Percentiles rank a stretch among this genome's conserved stretches.
These are phyloP conservation scores for Aspergillus biplanus DNA, from an alignment of 495 filamentous ascomycete genomes.

Conservation along the genomic window DNA sequence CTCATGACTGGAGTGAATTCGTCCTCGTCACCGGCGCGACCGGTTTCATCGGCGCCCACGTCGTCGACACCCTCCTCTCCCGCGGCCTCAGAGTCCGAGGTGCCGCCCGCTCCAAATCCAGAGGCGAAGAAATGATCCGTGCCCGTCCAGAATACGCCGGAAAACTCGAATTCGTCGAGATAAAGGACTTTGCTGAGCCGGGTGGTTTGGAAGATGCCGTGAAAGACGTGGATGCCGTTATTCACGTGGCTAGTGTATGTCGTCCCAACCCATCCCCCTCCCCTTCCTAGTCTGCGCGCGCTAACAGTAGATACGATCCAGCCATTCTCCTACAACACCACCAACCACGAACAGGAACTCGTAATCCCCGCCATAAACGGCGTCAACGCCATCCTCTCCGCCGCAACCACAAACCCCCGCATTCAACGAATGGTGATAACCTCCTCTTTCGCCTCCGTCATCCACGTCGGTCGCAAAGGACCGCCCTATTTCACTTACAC, in stretches of 20 bases:
- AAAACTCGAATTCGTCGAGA: constrained; percentile 39
- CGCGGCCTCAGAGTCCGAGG: constrained; percentile 42
- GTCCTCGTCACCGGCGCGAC: constrained; percentile 48
- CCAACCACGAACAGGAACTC: constrained; percentile 66
- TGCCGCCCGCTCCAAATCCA: constrained; percentile 35
- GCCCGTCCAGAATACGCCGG: constrained; percentile 35
- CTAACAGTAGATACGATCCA: constrained; percentile 13
- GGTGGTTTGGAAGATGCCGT: constrained; percentile 41
- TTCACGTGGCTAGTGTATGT: constrained; percentile 47
- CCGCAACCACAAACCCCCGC: constrained; percentile 55
- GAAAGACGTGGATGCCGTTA: constrained; percentile 40
- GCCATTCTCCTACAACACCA: constrained; percentile 40
- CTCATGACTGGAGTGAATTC: background rate
- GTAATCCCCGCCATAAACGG: constrained; percentile 76
- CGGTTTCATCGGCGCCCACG: constrained; percentile 48
- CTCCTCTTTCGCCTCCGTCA: constrained; percentile 72
- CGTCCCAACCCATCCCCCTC: background rate
- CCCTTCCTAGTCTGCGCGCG: background rate
- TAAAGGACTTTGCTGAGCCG: constrained; percentile 40
- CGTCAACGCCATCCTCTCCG: constrained; percentile 62
- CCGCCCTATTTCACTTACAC: constrained; percentile 56
- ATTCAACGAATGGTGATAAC: constrained; percentile 76
- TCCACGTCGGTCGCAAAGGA: constrained; percentile 47
- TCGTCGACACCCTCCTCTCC: constrained; percentile 39
- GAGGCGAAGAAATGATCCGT: constrained; percentile 37